These are phyloP conservation scores for Aureobasidium sp. DNA, from an alignment of 2,329 filamentous ascomycete genomes.

Conservation along the genomic window DNA sequence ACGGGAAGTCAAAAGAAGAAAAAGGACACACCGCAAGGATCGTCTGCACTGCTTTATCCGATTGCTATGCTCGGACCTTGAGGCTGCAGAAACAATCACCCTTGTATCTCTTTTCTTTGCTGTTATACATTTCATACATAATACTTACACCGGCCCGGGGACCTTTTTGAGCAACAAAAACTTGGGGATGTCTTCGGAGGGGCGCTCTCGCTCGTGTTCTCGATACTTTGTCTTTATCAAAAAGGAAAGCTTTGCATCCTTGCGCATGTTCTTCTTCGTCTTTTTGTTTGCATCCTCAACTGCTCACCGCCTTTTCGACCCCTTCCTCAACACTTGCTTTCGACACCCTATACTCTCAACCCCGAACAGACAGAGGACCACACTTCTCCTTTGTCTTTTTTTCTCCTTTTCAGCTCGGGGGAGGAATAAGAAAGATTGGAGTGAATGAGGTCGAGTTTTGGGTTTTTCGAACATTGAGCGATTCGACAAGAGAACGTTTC, in stretches of 20 bases:
- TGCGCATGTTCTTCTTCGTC: not conserved
- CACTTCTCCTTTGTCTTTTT: too few species aligned
- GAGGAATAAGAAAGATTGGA: too few species aligned
- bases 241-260: not conserved
- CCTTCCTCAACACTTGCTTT: not conserved
- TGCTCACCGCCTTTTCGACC: not conserved
- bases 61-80: not conserved
- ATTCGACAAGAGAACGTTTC: not conserved
- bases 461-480: not conserved
- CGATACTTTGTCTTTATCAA: conserved; percentile 4
- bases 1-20: not conserved
- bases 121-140: conserved; percentile 11
- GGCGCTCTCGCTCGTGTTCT: not conserved
- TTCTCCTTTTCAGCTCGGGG: too few species aligned
- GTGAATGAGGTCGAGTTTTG: too few species aligned
- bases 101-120: conserved; percentile 9
- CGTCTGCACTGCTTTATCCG: not conserved
- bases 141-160: conserved; percentile 3
- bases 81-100: not conserved
- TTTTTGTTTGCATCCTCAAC: not conserved
- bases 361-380: not conserved
- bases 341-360: not conserved
- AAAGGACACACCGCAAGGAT: not conserved
- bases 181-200: not conserved
- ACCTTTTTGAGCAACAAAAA: conserved; percentile 2